Conservation (phyloP, 1,284 basidiomycete species). For the Athelia psychrophila region DNA sequence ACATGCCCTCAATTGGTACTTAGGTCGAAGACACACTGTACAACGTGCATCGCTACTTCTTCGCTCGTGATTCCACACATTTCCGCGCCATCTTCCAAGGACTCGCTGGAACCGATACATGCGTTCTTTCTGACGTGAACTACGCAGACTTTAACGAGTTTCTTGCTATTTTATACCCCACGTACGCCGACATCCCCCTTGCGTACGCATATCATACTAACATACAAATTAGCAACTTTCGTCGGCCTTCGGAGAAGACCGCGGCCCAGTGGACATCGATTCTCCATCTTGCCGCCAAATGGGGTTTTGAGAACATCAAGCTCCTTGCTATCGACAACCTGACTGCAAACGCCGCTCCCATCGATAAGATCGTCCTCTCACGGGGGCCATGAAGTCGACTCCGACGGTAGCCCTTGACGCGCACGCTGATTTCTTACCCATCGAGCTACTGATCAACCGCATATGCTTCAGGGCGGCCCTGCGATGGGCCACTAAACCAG, state of each 20-base stretch:
- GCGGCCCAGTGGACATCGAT: slow-evolving; percentile 31
- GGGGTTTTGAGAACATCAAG: slow-evolving; percentile 28
- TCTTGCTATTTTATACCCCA: slow-evolving; percentile 8
- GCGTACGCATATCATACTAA: too few species aligned
- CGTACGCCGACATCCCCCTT: too few species aligned
- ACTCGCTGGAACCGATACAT: neutral
- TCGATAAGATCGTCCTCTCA: slow-evolving; percentile 35
- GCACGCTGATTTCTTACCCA: too few species aligned
- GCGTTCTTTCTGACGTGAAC: slow-evolving; percentile 22
- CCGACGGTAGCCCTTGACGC: too few species aligned
- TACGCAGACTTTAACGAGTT: slow-evolving; percentile 19
- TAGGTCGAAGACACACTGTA: slow-evolving; percentile 25
- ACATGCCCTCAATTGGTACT: too few species aligned
- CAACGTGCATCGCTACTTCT: slow-evolving; percentile 25
- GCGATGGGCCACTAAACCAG: too few species aligned
- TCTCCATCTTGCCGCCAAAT: too few species aligned
- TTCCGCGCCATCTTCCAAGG: slow-evolving; percentile 20
- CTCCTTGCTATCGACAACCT: slow-evolving; percentile 33
- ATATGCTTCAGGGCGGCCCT: too few species aligned
- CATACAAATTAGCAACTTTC: slow-evolving; percentile 21
- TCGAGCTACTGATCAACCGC: too few species aligned
- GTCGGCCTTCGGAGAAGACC: slow-evolving; percentile 23
- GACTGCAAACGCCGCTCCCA: slow-evolving; percentile 19
- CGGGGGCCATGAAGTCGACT: too few species aligned
- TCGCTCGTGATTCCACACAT: slow-evolving; percentile 28